A percentile compares a stretch with the other conserved stretches of the same genome.
Conservation (phyloP, 2,329 filamentous ascomycete species). For the Phyllosticta ampelicida region DNA sequence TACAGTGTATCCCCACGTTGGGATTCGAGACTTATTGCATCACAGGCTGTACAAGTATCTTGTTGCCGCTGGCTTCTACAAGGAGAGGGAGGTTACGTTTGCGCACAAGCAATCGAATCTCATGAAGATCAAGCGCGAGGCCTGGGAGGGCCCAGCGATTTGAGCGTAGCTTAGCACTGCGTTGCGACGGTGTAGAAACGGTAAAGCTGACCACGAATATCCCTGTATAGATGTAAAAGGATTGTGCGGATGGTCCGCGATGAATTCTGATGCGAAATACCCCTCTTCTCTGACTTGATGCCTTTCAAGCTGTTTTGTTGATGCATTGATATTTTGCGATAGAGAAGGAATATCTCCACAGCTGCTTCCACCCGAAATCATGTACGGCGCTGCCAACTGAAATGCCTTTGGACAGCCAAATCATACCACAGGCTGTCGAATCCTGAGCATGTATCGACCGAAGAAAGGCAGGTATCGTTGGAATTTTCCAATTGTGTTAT, state of each 20-base stretch:
- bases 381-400: no score
- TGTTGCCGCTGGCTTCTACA: conserved; percentile 66
- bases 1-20: conserved; percentile 11
- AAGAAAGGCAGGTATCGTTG: no score
- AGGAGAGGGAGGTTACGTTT: conserved; percentile 75
- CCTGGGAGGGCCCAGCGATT: conserved; percentile 42
- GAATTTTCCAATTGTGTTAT: no score
- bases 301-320: no score
- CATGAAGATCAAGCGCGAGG: conserved; percentile 68
- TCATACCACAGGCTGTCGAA: no score
- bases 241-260: neutral
- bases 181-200: neutral
- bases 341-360: no score
- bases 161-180: neutral
- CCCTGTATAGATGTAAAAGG: neutral
- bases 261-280: neutral
- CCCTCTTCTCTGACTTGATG: neutral
- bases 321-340: no score
- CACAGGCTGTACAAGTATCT: conserved; percentile 59
- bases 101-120: conserved; percentile 88
- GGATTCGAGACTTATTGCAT: neutral
- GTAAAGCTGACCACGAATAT: neutral
- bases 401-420: no score
- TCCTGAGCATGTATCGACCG: no score
- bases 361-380: no score